Percentiles rank a stretch among this genome's conserved stretches.
Conservation (phyloP, 768 basidiomycete genomes). For the Boletus reticulatus region DNA sequence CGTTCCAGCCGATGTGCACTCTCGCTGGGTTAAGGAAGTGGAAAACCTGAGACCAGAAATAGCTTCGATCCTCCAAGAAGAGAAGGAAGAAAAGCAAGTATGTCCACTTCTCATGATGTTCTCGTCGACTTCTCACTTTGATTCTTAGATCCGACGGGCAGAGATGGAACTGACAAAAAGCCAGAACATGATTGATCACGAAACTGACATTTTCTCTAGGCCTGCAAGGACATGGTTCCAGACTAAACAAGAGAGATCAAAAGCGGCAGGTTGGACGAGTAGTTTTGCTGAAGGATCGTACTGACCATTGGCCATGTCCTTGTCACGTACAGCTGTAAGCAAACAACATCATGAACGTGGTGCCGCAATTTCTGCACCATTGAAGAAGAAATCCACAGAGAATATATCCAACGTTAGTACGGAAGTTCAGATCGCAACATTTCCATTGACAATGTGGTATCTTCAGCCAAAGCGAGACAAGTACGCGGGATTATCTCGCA, state of each 20-base stretch:
- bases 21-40: constrained; percentile 68
- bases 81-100: constrained; percentile 93
- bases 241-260: constrained; percentile 74
- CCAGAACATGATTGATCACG: constrained; percentile 92
- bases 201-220: constrained; percentile 87
- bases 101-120: constrained; percentile 13
- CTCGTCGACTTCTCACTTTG: constrained; percentile 6
- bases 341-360: constrained; percentile 72
- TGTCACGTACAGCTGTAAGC: constrained; percentile 54
- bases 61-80: constrained; percentile 77
- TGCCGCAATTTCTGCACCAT: constrained; percentile 37
- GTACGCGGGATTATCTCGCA: constrained; percentile 81
- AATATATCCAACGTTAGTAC: constrained; percentile 42
- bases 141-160: constrained; percentile 69
- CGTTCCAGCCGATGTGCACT: constrained; percentile 71
- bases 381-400: constrained; percentile 35
- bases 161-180: constrained; percentile 97
- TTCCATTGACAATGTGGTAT: constrained; percentile 4
- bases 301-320: constrained; percentile 1
- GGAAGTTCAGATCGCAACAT: background rate
- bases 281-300: background rate
- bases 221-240: constrained; percentile 99
- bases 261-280: constrained; percentile 61
- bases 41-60: constrained; percentile 75
- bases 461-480: constrained; percentile 72